Base-by-base conservation (phyloP, 805 yeast genomes). In the Blastobotrys attinorum region DNA sequence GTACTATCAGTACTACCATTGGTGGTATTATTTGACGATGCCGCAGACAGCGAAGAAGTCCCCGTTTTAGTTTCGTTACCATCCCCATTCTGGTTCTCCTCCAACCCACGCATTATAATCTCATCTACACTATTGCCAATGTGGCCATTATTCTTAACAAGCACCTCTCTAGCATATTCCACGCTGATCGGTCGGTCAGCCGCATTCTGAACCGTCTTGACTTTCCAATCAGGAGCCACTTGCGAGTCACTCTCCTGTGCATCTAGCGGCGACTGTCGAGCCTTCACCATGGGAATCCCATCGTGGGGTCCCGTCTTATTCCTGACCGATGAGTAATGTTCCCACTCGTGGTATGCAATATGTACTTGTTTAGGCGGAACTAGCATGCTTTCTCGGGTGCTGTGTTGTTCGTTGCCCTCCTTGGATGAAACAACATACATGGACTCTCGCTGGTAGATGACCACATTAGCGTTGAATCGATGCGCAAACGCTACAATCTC, bases 341-440 rank as follows among this genome's bases (percentile, higher is more conserved):
- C 71, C 71, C 72, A 67, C 1, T 63, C 55, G 36, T 67, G 72
- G 38, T 67, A 67, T 3, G 69, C 72, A 32, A 66, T 49, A 41
- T 66, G 71, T 2, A 59, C 40, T 16, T 47, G 37, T 10, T 29
- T 27, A 2, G 47, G 42, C 10, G 34, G 29, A n/a, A n/a, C n/a
- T n/a, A n/a, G n/a, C n/a, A n/a, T n/a, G n/a, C n/a, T n/a, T 21
- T 23, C 37, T 20, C 36, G 36, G 6, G 43, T 47, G 8, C 17
- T 32, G 5, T 31, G 39, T 8, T 21, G 20, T n/a, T 22, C 40
- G 31, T 22, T 13, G 7, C 33, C 37, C 15, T 33, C 43, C 18
- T 43, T 42, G 2, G 60, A 58, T 22, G 56, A 49, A 1, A 67
- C 61, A 2, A 66, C 55, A 41, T 63, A 67, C 48, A 61, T 54